phyloP scores from a whole-genome alignment of 225 moss, liverwort and hornwort genomes.

The Pseudisothecium myosuroides region DNA sequence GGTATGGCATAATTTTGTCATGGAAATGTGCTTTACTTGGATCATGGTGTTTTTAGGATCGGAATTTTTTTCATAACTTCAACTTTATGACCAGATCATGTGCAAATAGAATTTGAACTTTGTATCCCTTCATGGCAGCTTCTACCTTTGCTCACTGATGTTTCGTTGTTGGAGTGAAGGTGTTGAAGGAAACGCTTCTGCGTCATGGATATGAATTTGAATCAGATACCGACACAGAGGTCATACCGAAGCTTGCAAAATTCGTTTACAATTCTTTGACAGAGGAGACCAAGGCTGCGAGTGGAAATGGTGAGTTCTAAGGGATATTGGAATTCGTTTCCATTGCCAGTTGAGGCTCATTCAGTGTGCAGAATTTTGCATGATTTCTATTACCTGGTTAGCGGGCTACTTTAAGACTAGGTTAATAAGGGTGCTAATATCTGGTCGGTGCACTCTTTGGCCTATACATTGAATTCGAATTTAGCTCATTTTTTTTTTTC shows the following conservation, averaged over 20 bases:
- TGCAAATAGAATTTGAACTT: background rate
- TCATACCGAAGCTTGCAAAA: conserved; percentile 95
- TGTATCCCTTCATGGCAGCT: background rate
- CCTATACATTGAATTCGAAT: background rate
- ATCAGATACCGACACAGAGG: conserved; percentile 98
- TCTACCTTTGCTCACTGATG: background rate
- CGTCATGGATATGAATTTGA: conserved; percentile 91
- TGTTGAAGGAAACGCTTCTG: conserved; percentile 85
- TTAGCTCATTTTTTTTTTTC: background rate
- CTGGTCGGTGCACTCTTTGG: background rate
- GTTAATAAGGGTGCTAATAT: background rate
- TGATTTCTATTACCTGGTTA: background rate
- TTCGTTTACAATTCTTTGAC: conserved; percentile 72
- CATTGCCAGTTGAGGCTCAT: background rate
- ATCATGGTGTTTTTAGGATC: background rate
- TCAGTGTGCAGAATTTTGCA: background rate
- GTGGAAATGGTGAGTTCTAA: conserved; percentile 16
- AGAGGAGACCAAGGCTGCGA: conserved; percentile 47
- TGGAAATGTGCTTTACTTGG: background rate
- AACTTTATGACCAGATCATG: background rate
- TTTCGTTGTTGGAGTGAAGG: conserved; percentile 45
- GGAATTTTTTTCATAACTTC: background rate
- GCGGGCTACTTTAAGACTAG: background rate
- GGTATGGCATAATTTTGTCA: conserved; percentile 14
- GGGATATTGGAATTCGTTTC: background rate